These are phyloP conservation scores for Cicer arietinum DNA, from an alignment of 306 rosid genomes.

Conservation along the genomic window DNA sequence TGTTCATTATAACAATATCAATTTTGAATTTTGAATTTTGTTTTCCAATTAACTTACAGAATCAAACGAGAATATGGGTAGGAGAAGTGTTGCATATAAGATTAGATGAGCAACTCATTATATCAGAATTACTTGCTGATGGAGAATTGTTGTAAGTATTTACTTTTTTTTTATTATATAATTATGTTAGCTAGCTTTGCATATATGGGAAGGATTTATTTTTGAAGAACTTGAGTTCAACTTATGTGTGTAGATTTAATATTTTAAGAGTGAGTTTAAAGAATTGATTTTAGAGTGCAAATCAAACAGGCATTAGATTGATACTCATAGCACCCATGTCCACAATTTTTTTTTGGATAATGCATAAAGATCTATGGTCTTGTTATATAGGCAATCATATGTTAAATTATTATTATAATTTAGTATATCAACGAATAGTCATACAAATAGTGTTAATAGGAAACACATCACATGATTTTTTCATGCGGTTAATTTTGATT, in stretches of 20 bases:
- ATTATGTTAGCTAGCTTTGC: neutral
- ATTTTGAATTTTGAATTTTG: neutral
- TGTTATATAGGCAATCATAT: neutral
- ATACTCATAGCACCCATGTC: neutral
- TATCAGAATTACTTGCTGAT: constrained; percentile 60
- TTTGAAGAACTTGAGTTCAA: neutral
- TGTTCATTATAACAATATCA: neutral
- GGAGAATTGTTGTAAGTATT: constrained; percentile 62
- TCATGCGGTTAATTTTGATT: no score
- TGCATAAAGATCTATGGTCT: neutral
- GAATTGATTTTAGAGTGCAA: neutral
- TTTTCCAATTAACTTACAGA: constrained; percentile 50
- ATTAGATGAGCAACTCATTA: constrained; percentile 47
- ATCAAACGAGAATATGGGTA: constrained; percentile 63
- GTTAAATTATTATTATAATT: no score
- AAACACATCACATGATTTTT: no score
- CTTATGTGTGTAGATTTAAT: neutral
- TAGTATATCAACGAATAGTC: no score
- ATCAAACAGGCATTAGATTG: neutral
- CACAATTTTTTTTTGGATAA: neutral
- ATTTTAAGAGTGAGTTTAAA: constrained; percentile 1
- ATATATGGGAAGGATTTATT: neutral
- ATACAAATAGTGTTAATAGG: no score
- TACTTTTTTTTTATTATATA: neutral
- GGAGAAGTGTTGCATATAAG: constrained; percentile 65